Conservation (phyloP, 257 asterid genomes). For the Anisodus tanguticus region DNA sequence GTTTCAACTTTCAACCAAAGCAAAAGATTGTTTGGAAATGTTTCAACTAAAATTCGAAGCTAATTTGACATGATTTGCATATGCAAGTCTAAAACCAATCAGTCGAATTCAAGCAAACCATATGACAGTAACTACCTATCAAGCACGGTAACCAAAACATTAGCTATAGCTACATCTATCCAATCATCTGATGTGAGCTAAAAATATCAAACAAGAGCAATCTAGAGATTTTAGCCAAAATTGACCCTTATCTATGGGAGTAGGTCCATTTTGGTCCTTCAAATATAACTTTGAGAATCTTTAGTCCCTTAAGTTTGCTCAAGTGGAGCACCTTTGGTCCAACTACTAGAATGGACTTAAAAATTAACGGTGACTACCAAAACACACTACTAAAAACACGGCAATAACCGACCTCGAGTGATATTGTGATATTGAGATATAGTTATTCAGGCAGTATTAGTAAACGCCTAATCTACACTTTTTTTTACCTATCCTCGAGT, state of each 20-base stretch:
- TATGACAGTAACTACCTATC: slow-evolving; percentile 20
- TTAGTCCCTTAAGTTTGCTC: too few relatives aligned
- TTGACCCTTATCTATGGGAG: too few relatives aligned
- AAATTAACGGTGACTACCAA: too few relatives aligned
- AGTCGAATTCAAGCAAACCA: neutral
- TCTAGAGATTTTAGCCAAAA: too few relatives aligned
- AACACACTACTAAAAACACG: too few relatives aligned
- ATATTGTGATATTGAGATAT: too few relatives aligned
- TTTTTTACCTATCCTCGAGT: neutral
- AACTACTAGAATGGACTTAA: too few relatives aligned
- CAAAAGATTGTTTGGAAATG: neutral
- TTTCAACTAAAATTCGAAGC: slow-evolving; percentile 2
- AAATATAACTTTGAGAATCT: too few relatives aligned
- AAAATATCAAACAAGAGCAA: slow-evolving; percentile 16
- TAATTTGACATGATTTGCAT: neutral
- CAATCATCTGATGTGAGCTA: neutral
- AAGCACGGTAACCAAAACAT: neutral
- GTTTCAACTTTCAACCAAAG: neutral
- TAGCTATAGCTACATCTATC: neutral
- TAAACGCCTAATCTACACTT: slow-evolving; percentile 1
- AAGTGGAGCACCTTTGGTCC: too few relatives aligned
- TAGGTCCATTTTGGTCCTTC: too few relatives aligned
- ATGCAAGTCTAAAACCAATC: neutral
- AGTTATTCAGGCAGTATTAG: neutral
- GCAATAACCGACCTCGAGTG: too few relatives aligned